Evolutionary conservation across 73 alveolate genomes (phyloP), one percentile per base, ranked within the genome.

Genomic region (Paramecium sonneborni): DNA sequence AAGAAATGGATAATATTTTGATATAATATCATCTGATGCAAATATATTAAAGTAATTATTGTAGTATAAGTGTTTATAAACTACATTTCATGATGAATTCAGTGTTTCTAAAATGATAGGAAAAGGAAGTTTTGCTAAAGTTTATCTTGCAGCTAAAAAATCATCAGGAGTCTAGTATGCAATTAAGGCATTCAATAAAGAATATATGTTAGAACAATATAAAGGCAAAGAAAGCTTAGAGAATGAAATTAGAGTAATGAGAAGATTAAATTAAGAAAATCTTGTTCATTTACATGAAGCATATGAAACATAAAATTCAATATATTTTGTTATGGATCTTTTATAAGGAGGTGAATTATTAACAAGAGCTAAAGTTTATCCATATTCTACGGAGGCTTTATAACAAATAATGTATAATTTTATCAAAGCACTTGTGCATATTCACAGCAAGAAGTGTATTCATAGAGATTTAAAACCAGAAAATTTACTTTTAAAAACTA

Each of bases 81-180:
- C 94, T 32, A 88, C 94, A 24, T 88, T 88, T n/a, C 94, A 88
- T 41, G 94, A 88, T 35, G 94, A 88, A 28, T 88, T 70, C 24
- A 48, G 48, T 70, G 94, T 88, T 21, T 69, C 89, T 0, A 88
- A 88, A 56, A 70, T 88, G 91, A 88, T 88, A 9, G 94, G 94
- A 5, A 88, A 88, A 52, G 94, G 94, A 26, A 43, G 85, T 7
- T 88, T 88, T 34, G 94, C 94, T 12, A 88, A 88, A 70, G 94
- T 88, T 21, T 88, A 88, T 41, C 68, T 88, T 10, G 94, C 94
- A 14, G 55, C 94, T 20, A 88, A 88, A 28, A 88, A 88, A 62
- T 56, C 85, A 18, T 39, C 67, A 12, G 91, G 91, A 12, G 35
- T 30, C 34, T 43, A 88, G 18, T 88, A 44, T 88, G 94, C 94